Evolutionary conservation across 202 grass and related monocot species (phyloP), one percentile per base, ranked within the genome.

Genomic region (Musa balbisiana): DNA sequence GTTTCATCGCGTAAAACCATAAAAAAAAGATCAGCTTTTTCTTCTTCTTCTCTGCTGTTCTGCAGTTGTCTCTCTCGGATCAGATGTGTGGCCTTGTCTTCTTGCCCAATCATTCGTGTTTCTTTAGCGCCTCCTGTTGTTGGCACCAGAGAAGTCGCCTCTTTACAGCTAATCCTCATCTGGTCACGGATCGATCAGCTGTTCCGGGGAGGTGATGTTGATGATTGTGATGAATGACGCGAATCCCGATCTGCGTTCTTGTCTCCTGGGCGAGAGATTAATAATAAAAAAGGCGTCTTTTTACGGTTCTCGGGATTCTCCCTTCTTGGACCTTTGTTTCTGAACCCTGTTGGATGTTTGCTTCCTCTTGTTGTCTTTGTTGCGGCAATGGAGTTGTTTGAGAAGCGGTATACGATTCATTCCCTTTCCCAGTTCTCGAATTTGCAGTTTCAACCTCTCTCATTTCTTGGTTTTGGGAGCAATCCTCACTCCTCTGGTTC

Each of bases 141-240:
- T 50, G n/a, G 43, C 17, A n/a, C 27, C 67, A 49, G 11, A 10
- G 14, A 17, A 29, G 52, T 33, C 56, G 72, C 15, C 72, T 74
- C 72, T 56, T 74, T 29, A 55, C 53, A 74, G 52, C 68, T 71
- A 71, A 71, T 71, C 43, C 68, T 71, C 2, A 52, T 74, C 72
- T 58, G 72, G 72, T 2, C 26, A 27, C 20, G 9, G 23, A 74
- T 74, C 24, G 13, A 29, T 55, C 24, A 13, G 15, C 6, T 25
- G 51, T 16, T 26, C 25, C 49, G 22, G 23, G 49, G 20, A 70
- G 8, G 17, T 19, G 33, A 70, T 12, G 16, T 74, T 33, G 21
- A 19, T 55, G 53, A 56, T 74, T 25, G 22, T 19, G 52, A 10
- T 56, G 53, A 29, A 29, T 56, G 43, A 74, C 26, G 72, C 3